Base-by-base conservation (phyloP, 306 rosid species). In the Luffa acutangula region DNA sequence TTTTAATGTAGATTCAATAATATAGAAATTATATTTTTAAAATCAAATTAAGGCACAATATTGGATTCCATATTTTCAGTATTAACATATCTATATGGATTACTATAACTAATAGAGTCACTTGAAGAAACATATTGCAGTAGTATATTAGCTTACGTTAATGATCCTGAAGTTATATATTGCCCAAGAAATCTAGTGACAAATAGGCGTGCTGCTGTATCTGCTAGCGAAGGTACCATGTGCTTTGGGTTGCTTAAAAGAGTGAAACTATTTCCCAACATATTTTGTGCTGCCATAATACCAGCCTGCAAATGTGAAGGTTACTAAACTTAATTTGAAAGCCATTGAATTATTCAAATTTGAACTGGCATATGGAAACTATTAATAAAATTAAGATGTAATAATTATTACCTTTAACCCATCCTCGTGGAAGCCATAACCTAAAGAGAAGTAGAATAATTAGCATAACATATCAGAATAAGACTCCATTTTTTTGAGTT, bases 391-490 rank as follows among this genome's bases (percentile, higher is more conserved):
- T 33, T 17, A 49, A 1, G 7, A 13, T 74, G 42, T n/a, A 42
- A 56, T 49, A 15, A 4, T 14, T 2, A n/a, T 21, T 70, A 92
- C 97, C 98, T 94, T 92, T 45, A 94, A 66, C 83, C 98, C 97
- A 87, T 92, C 98, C 83, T 94, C 98, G 75, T 92, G 98, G 86
- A 94, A 94, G 54, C 98, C 98, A 86, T 91, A 90, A 82, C 97
- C 97, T 94, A 94, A 84, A 82, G 72, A 80, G 77, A 37, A 45
- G 39, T 37, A 85, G 66, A 36, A 80, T 57, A 57, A 74, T 31
- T 17, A 17, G 42, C 37, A 12, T 25, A 48, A 48, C n/a, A 69
- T 69, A 34, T n/a, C 54, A 69, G 54, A n/a, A 45, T 10, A 70
- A 70, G 76, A 41, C 9, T 70, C 2, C 54, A 2, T 25, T 25